A percentile compares a stretch with the other conserved stretches of the same genome.
Evolutionary conservation across 2,329 filamentous ascomycete genomes (phyloP).

Genomic region (Metarhizium album): DNA sequence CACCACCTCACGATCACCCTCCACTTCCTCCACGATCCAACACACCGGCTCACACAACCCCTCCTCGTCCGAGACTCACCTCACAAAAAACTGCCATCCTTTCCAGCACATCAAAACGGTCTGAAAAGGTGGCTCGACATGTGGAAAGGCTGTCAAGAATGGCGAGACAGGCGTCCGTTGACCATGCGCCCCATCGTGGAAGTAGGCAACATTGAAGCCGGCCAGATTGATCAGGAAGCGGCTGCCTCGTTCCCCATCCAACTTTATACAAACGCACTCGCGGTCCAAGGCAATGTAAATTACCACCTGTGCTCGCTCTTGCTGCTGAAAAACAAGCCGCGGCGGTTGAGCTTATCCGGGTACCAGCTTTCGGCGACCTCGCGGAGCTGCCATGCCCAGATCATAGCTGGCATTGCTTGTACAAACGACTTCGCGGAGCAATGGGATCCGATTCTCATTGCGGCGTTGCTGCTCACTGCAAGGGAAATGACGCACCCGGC

Average conservation of each 20-base stretch:
- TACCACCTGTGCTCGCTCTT: conserved; percentile 14
- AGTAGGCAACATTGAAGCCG: conserved; percentile 11
- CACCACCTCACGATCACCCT: conserved; percentile 7
- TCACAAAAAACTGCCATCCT: background rate
- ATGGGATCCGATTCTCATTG: conserved; percentile 21
- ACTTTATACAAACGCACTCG: conserved; percentile 12
- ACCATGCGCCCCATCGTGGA: conserved; percentile 11
- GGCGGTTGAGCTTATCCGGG: conserved; percentile 9
- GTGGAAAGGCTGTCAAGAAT: conserved; percentile 10
- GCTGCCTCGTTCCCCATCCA: conserved; percentile 12
- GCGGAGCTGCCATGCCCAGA: conserved; percentile 19
- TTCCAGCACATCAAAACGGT: background rate
- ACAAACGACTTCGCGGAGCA: conserved; percentile 21
- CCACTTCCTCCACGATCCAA: conserved; percentile 3
- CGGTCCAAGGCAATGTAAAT: conserved; percentile 10
- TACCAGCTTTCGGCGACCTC: conserved; percentile 6
- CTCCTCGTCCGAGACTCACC: background rate
- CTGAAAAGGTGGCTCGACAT: conserved; percentile 8
- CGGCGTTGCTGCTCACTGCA: conserved; percentile 16
- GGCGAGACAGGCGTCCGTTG: conserved; percentile 9
- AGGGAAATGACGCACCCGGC: conserved; percentile 15
- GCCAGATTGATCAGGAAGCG: conserved; percentile 9
- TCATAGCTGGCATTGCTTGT: conserved; percentile 16
- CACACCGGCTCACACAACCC: background rate
- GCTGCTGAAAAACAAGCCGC: conserved; percentile 12